Evolutionary conservation across 2,329 filamentous ascomycete genomes (phyloP), one percentile per base, ranked within the genome.

Genomic region (Ceratocystiopsis sp.): DNA sequence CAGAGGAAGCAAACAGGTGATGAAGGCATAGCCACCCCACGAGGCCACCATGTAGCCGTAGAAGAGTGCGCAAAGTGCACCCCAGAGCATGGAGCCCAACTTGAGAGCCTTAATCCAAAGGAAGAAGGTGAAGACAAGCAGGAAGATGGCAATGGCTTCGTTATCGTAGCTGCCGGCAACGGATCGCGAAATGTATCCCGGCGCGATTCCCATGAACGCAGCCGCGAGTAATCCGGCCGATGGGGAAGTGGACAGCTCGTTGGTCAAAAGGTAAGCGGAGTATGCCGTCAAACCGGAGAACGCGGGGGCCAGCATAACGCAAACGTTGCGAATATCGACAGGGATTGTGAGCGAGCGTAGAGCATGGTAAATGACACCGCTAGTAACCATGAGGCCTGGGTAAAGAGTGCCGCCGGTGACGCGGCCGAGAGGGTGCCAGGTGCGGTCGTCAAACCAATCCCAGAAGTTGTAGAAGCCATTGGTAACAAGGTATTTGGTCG

Each of bases 11-110:
- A 98, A 67, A 61, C 93, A 95, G 48, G 93, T 98, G 58, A 98
- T 98, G 74, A 98, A 98, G 56, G 94, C 91, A 62, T 98, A 98
- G 58, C 91, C 91, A 71, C 91, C 91, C 91, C 91, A 98, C 16
- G 93, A 93, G 40, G 89, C 91, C 50, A 98, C 91, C 91, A 98
- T 98, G 76, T 98, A 98, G 57, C 91, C 91, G 64, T 98, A 98
- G 66, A 93, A 96, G 44, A 98, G 71, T 37, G 91, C 91, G 54
- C 87, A 91, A 49, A 95, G 69, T 35, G 84, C 87, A 53, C 86
- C 89, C 89, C 89, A 98, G 63, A 95, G 83, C 60, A 93, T 86
- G 41, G 91, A 96, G 21, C 91, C 91, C 46, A 86, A 75, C 70
- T 98, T 98, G 53, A 98, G 73, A 17, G 91, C 85, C 73, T 96